These are phyloP conservation scores for Saprolegnia parasitica DNA, from an alignment of 352 stramenopile genomes.

Conservation along the genomic window DNA sequence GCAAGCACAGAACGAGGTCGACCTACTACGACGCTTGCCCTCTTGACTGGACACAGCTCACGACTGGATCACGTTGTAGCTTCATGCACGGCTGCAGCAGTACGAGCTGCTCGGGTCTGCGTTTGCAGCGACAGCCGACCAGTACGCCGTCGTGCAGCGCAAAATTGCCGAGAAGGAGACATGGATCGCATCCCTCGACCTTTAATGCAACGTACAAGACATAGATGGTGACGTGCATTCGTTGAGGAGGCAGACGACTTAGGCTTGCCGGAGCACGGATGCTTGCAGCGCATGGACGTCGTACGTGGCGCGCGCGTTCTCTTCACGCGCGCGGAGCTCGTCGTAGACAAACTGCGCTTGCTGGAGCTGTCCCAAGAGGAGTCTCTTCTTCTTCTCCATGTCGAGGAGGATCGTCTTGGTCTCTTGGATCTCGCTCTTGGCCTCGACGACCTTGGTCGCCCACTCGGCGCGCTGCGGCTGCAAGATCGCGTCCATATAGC, in stretches of 20 bases:
- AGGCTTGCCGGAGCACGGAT: background rate
- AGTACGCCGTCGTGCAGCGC: background rate
- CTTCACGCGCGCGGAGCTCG: conserved; percentile 9
- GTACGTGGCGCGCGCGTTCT: conserved; percentile 3
- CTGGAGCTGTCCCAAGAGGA: background rate
- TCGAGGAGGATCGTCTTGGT: conserved; percentile 21
- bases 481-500: background rate
- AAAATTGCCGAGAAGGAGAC: background rate
- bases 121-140: background rate
- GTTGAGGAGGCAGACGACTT: too few relatives aligned
- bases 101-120: background rate
- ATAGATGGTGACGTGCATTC: too few relatives aligned
- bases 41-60: background rate
- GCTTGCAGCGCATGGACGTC: background rate
- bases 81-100: background rate
- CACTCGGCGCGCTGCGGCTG: background rate
- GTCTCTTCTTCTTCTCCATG: conserved; percentile 25
- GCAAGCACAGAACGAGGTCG: background rate
- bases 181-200: background rate
- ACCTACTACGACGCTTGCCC: background rate
- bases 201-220: too few relatives aligned
- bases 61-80: background rate
- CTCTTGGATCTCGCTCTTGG: conserved; percentile 24
- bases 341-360: conserved; percentile 10
- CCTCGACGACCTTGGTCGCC: conserved; percentile 5